Evolutionary conservation across 164 flowering plant species (phyloP).

Genomic region (Vitis cinerea): DNA sequence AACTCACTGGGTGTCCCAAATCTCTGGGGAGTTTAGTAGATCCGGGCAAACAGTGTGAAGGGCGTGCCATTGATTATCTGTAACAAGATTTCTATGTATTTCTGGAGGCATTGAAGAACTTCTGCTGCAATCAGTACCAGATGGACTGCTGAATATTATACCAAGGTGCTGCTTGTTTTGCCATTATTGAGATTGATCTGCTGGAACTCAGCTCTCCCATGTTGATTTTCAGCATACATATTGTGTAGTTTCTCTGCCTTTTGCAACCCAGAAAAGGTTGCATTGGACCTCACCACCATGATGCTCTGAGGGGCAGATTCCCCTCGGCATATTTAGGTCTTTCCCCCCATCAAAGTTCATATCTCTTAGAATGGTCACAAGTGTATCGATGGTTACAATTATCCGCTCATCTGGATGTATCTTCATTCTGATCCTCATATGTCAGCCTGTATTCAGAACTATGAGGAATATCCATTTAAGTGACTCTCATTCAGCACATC

Average conservation of each 20-base stretch:
- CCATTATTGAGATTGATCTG: too few relatives aligned
- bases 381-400: slow-evolving; percentile 37
- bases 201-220: slow-evolving; percentile 42
- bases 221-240: slow-evolving; percentile 39
- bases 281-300: slow-evolving; percentile 51
- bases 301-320: slow-evolving; percentile 61
- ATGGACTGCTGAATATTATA: slow-evolving; percentile 26
- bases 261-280: slow-evolving; percentile 60
- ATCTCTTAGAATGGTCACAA: slow-evolving; percentile 45
- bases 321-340: slow-evolving; percentile 43
- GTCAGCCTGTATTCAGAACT: too few relatives aligned
- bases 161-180: slow-evolving; percentile 10
- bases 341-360: slow-evolving; percentile 46
- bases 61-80: slow-evolving; percentile 53
- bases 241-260: slow-evolving; percentile 64
- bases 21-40: slow-evolving; percentile 46
- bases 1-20: slow-evolving; percentile 10
- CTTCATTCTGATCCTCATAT: too few relatives aligned
- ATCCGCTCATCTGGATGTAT: slow-evolving; percentile 32
- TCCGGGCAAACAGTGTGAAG: slow-evolving; percentile 61
- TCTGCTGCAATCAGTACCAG: slow-evolving; percentile 20
- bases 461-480: too few relatives aligned
- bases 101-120: slow-evolving; percentile 28
- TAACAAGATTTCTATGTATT: slow-evolving; percentile 31
- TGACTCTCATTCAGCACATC: too few relatives aligned